These are phyloP conservation scores for Aspergillus awamori DNA, from an alignment of 2,329 filamentous ascomycete species.

Conservation along the genomic window DNA sequence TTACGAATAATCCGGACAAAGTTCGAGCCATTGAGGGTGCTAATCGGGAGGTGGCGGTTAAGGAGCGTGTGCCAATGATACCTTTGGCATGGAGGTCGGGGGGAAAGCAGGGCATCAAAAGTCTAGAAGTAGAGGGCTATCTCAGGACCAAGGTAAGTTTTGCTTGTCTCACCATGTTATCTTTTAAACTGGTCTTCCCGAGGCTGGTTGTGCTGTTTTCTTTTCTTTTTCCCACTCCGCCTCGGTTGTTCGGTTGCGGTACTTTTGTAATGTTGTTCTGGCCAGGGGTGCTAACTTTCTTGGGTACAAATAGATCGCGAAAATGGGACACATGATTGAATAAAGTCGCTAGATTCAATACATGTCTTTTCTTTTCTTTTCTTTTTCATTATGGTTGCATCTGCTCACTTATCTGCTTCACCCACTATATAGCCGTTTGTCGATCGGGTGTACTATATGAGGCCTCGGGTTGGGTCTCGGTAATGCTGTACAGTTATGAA, in stretches of 20 bases:
- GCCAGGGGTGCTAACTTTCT: slow-evolving; percentile 11
- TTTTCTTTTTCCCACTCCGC: neutral
- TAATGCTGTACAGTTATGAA: slow-evolving; percentile 4
- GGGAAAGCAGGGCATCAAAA: slow-evolving; percentile 75
- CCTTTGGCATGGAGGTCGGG: slow-evolving; percentile 87
- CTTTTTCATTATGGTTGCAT: slow-evolving; percentile 1
- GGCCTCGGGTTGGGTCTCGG: neutral
- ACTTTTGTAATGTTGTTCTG: neutral
- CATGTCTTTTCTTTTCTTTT: neutral
- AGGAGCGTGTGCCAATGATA: slow-evolving; percentile 91
- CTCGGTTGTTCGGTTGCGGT: neutral
- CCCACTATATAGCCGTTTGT: neutral
- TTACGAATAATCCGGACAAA: slow-evolving; percentile 98
- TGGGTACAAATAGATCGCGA: slow-evolving; percentile 66
- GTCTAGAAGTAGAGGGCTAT: slow-evolving; percentile 90
- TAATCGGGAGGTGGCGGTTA: slow-evolving; percentile 82
- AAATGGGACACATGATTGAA: slow-evolving; percentile 78
- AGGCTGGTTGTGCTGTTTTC: neutral
- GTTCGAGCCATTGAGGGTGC: slow-evolving; percentile 92
- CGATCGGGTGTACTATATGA: neutral
- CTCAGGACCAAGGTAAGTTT: slow-evolving; percentile 82
- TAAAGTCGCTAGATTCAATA: slow-evolving; percentile 26
- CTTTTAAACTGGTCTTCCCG: neutral
- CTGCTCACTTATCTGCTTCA: slow-evolving; percentile 6
- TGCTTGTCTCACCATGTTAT: neutral